Evolutionary conservation across 1,284 basidiomycete genomes (phyloP).

Genomic region (Microbotryomycetes sp.): DNA sequence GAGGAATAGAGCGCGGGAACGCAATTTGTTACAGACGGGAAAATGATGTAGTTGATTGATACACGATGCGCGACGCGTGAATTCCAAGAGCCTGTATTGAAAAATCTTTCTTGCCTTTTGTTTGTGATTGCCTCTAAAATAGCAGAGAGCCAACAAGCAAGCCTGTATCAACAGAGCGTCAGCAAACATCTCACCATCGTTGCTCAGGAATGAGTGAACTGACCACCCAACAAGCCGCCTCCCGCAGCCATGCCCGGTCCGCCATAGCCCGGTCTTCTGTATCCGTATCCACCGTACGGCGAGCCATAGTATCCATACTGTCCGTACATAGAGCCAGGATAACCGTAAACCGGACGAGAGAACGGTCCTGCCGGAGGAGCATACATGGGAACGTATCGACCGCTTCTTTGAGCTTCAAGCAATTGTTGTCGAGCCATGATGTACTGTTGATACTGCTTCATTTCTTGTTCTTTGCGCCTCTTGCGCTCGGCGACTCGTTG

Average conservation of each 20-base stretch:
- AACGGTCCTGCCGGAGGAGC: conserved; percentile 2
- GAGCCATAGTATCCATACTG: conserved; percentile 9
- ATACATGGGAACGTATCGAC: conserved; percentile 8
- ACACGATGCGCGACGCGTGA: too few relatives aligned
- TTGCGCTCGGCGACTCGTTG: conserved; percentile 33
- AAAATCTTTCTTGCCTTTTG: too few relatives aligned
- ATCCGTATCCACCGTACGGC: neutral
- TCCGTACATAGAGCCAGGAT: conserved; percentile 2
- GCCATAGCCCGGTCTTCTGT: conserved; percentile 3
- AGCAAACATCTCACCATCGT: neutral
- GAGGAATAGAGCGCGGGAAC: neutral
- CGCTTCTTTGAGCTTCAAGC: conserved; percentile 7
- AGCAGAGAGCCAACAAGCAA: conserved; percentile 8
- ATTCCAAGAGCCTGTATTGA: too few relatives aligned
- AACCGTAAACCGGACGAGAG: neutral
- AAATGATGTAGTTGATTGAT: too few relatives aligned
- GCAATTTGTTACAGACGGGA: too few relatives aligned
- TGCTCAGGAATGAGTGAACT: conserved; percentile 3
- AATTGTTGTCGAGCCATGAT: conserved; percentile 15
- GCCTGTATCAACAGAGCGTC: neutral
- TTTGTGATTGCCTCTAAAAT: too few relatives aligned
- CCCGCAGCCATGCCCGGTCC: neutral
- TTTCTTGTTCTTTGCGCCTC: conserved; percentile 29
- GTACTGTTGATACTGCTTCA: conserved; percentile 29
- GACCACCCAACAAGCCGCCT: neutral